Evolutionary conservation across 2,329 filamentous ascomycete species (phyloP).

Genomic region (Fusarium caatingaense): DNA sequence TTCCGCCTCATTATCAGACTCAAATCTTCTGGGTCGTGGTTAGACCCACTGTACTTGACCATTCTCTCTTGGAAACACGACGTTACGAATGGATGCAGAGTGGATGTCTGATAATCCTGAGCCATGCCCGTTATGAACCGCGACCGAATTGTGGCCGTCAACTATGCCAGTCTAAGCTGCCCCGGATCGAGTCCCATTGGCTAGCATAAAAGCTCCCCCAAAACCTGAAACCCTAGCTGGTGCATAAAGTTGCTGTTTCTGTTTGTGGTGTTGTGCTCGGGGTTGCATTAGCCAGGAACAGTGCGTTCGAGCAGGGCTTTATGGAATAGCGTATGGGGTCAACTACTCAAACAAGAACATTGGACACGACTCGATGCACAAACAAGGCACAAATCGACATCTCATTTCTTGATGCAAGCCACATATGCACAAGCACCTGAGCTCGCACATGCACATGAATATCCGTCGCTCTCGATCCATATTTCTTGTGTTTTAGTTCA

Average conservation of each 20-base stretch:
- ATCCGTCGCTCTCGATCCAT: conserved; percentile 20
- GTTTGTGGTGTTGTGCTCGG: conserved; percentile 37
- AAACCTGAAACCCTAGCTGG: conserved; percentile 53
- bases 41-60: conserved; percentile 27
- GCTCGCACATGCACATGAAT: conserved; percentile 23
- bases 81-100: conserved; percentile 28
- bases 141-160: conserved; percentile 43
- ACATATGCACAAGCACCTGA: conserved; percentile 38
- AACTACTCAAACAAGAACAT: conserved; percentile 21
- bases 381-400: conserved; percentile 43
- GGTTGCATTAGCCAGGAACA: conserved; percentile 49
- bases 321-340: conserved; percentile 33
- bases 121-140: conserved; percentile 41
- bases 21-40: conserved; percentile 10
- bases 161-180: conserved; percentile 29
- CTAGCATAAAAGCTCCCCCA: conserved; percentile 10
- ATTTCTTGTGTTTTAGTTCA: conserved; percentile 16
- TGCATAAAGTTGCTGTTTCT: conserved; percentile 48
- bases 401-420: conserved; percentile 47
- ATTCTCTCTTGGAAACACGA: conserved; percentile 32
- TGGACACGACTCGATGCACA: conserved; percentile 35
- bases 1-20: conserved; percentile 31
- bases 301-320: conserved; percentile 27
- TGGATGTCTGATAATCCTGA: conserved; percentile 37
- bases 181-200: conserved; percentile 50